Evolutionary conservation across 495 filamentous ascomycete species (phyloP).

Genomic region (Aspergillus indologenus): DNA sequence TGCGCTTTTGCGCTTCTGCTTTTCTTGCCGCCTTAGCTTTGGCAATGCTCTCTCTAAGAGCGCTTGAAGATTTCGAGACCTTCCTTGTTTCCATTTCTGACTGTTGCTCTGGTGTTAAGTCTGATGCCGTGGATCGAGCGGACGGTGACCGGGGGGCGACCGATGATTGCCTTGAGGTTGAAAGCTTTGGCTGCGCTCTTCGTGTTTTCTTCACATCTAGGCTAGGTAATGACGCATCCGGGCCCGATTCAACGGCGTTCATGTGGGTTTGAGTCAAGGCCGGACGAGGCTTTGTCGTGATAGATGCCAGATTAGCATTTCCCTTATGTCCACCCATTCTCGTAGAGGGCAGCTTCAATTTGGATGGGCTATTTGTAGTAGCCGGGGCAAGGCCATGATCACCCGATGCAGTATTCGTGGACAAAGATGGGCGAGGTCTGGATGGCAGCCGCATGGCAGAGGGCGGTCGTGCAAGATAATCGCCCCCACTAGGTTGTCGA

Average conservation of each 20-base stretch:
- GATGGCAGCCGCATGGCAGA: constrained; percentile 34
- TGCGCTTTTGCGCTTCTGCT: constrained; percentile 47
- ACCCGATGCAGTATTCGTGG: constrained; percentile 15
- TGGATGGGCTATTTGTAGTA: constrained; percentile 27
- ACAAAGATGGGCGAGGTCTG: constrained; percentile 26
- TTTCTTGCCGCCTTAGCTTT: constrained; percentile 86
- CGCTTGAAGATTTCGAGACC: constrained; percentile 68
- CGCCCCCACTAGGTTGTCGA: constrained; percentile 28
- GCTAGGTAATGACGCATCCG: constrained; percentile 44
- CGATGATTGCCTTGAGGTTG: constrained; percentile 30
- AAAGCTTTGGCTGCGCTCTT: constrained; percentile 30
- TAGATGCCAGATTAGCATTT: constrained; percentile 48
- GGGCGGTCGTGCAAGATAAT: constrained; percentile 25
- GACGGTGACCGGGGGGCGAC: constrained; percentile 34
- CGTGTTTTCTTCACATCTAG: constrained; percentile 50
- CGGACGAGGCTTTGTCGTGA: constrained; percentile 51
- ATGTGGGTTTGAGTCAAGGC: constrained; percentile 53
- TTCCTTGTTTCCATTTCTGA: constrained; percentile 38
- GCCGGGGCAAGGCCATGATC: constrained; percentile 13
- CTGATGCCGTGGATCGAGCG: constrained; percentile 28
- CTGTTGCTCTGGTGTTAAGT: constrained; percentile 31
- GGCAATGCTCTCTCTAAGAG: constrained; percentile 86
- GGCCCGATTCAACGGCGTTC: constrained; percentile 47
- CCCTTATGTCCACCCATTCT: constrained; percentile 36
- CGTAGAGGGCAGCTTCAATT: constrained; percentile 22